These are phyloP conservation scores for Plectranthus barbatus DNA, from an alignment of 257 asterid species.

Conservation along the genomic window DNA sequence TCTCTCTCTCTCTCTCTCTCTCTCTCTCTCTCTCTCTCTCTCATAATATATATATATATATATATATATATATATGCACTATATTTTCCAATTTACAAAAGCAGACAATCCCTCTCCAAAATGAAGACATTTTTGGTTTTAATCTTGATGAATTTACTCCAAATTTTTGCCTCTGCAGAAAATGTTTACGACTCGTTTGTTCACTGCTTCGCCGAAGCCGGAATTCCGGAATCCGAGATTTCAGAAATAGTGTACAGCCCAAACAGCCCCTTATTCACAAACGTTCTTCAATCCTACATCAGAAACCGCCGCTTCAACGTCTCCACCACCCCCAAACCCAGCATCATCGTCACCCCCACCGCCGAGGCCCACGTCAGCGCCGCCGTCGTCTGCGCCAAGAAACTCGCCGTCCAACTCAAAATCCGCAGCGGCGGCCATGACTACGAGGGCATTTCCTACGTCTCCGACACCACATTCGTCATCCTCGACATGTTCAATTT, in stretches of 20 bases:
- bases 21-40: too few species aligned
- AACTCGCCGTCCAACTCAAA: constrained; percentile 27
- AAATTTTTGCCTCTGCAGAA: neutral
- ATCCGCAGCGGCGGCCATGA: too few species aligned
- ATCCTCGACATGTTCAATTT: constrained; percentile 49
- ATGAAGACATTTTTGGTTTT: constrained; percentile 10
- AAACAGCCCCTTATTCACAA: constrained; percentile 22
- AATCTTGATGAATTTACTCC: neutral
- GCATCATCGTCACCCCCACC: constrained; percentile 35
- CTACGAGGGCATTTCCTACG: constrained; percentile 50
- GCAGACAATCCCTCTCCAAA: neutral
- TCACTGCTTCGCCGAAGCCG: constrained; percentile 19
- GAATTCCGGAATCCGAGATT: constrained; percentile 19
- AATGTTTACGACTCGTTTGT: constrained; percentile 16
- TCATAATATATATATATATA: too few species aligned
- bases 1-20: too few species aligned
- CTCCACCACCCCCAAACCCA: constrained; percentile 38
- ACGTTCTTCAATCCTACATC: constrained; percentile 29
- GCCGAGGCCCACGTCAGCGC: constrained; percentile 27
- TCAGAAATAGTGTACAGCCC: constrained; percentile 28
- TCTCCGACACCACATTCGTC: constrained; percentile 25
- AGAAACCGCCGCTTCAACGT: constrained; percentile 46
- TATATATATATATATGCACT: neutral
- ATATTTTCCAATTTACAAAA: too few species aligned
- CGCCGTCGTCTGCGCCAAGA: constrained; percentile 38